A percentile compares a stretch with the other conserved stretches of the same genome.
These are phyloP conservation scores for Arctium minus DNA, from an alignment of 129 eudicot genomes.

Conservation along the genomic window DNA sequence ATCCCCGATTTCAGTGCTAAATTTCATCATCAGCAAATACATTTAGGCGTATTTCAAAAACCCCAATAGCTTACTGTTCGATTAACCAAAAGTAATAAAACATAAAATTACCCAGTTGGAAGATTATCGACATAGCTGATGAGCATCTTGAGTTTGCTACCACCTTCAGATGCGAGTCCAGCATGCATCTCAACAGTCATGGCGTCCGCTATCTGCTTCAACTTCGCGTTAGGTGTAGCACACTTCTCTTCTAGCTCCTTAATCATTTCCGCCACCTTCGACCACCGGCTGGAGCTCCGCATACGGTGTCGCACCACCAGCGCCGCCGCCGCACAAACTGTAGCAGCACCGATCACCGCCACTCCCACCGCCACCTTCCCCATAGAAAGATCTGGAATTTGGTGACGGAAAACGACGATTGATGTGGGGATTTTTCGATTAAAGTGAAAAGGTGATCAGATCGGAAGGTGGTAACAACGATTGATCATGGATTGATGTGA, in stretches of 20 bases:
- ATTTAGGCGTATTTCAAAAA: neutral
- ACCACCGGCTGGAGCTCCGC: conserved; percentile 38
- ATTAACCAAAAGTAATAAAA: neutral
- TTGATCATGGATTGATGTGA: conserved; percentile 5
- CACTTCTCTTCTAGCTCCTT: conserved; percentile 75
- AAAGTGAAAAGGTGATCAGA: neutral
- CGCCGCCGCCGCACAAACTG: conserved; percentile 60
- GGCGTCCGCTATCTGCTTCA: conserved; percentile 71
- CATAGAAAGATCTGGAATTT: conserved; percentile 29
- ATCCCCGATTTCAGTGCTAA: neutral
- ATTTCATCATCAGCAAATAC: neutral
- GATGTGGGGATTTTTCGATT: neutral
- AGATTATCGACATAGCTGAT: conserved; percentile 93
- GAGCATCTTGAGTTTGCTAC: conserved; percentile 77
- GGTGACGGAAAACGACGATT: neutral
- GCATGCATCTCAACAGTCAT: conserved; percentile 91
- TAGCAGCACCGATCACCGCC: conserved; percentile 61
- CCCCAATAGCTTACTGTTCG: neutral
- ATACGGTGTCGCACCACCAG: conserved; percentile 51
- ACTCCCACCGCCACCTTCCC: conserved; percentile 57
- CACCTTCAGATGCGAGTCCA: conserved; percentile 80
- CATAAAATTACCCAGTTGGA: conserved; percentile 61
- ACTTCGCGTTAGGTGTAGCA: conserved; percentile 42
- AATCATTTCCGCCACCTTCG: conserved; percentile 39
- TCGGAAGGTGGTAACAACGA: neutral